Evolutionary conservation across 1,284 basidiomycete genomes (phyloP), one percentile per base, ranked within the genome.

Genomic region (Exsudoporus floridanus): DNA sequence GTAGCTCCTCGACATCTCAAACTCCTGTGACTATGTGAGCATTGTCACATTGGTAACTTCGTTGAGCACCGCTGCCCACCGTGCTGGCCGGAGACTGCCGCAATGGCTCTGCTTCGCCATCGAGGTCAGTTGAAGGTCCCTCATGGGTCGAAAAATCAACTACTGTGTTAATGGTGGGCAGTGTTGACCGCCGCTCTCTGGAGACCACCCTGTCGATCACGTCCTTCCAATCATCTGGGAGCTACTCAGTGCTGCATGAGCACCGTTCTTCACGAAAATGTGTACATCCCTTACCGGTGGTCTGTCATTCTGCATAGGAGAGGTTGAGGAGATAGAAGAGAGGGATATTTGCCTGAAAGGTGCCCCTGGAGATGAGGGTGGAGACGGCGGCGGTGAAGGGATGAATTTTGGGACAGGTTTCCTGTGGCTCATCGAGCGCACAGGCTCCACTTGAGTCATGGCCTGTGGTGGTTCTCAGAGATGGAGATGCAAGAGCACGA

Each of bases 391-490:
- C 14, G 81, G 82, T 13, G 84, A 83, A 35, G 84, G 84, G 28
- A 84, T 74, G 66, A 81, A 84, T 51, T 70, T 71, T 3, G 85
- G 84, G 35, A 78, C 84, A 35, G 84, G 84, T 64, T 87, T 87
- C 48, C 85, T 76, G 66, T 84, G 81, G 65, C 79, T 82, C 77
- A 78, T 79, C 67, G 71, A 63, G 72, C 73, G 74, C 50, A 49
- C 54, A 45, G 65, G 67, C 34, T 67, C 66, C 53, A 42, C 53
- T 42, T 61, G 64, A 38, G 60, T 57, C 69, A 71, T 67, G 54
- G 46, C 52, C 43, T 34, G 38, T 19, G 6, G 27, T 28, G 37
- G 51, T 53, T 47, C 49, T 27, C 54, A 52, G 42, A 34, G 37
- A 46, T 46, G 43, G 42, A 34, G 37, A 46, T 46, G 43, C 36